Conservation (phyloP, 2,329 filamentous ascomycete genomes). For the Scedosporium dehoogii region DNA sequence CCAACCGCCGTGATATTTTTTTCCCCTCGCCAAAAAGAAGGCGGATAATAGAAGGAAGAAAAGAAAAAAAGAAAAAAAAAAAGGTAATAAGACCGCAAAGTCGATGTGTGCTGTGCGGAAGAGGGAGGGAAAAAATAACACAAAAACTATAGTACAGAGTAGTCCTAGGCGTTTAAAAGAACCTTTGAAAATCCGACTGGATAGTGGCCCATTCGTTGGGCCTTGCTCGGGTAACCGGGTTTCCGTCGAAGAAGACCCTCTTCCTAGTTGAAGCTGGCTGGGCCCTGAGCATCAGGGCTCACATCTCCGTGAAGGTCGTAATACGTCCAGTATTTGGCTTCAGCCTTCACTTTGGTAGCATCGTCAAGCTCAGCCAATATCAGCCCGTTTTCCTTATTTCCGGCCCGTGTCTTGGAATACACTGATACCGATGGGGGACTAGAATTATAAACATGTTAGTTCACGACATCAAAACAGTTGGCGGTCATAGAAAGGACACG, state of each 20-base stretch:
- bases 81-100: neutral
- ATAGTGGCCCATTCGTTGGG: neutral
- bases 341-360: constrained; percentile 37
- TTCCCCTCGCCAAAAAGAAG: constrained; percentile 2
- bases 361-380: constrained; percentile 38
- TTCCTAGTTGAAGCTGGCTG: constrained; percentile 39
- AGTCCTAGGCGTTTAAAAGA: too few relatives aligned
- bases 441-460: constrained; percentile 9
- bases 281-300: constrained; percentile 35
- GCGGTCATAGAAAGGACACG: neutral
- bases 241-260: neutral
- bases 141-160: too few relatives aligned
- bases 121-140: too few relatives aligned
- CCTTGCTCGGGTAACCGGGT: neutral
- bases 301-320: constrained; percentile 42
- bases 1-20: constrained; percentile 1
- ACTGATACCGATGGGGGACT: constrained; percentile 37
- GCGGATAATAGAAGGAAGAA: neutral
- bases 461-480: neutral
- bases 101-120: too few relatives aligned
- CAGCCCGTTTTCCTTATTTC: constrained; percentile 36
- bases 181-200: neutral
- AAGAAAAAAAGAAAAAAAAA: neutral
- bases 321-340: constrained; percentile 39
- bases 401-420: constrained; percentile 25